Base-by-base conservation (phyloP, 2,329 filamentous ascomycete species). In the Cladophialophora bantiana region DNA sequence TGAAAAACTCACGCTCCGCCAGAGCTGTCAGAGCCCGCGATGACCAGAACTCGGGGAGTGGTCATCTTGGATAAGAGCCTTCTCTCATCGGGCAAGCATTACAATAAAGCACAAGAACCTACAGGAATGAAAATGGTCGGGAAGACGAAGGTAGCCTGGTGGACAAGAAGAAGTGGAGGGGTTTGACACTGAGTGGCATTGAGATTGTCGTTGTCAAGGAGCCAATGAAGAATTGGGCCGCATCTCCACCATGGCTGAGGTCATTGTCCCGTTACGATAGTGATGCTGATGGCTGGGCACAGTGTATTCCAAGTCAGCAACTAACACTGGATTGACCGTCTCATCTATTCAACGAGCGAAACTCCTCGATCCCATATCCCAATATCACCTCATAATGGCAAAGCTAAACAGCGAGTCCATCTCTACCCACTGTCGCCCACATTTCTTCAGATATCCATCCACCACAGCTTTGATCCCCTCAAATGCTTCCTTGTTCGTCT, bases 11-110 rank as follows among this genome's bases (percentile, higher is more conserved):
- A 91, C 91, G 93, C 93, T 82, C 93, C 93, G 75, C 93, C 93
- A 34, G 93, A 96, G 80, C 91, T 92, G 80, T 97, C 93, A 32
- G 93, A 96, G 69, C 93, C 93, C 58, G 93, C 93, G 74, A 97
- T 91, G 18, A 95, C 87, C 64, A 97, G 82, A 54, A 96, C 88
- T 66, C 89, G 82, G 72, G 82, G 79, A 59, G 77, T 70, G 50
- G 76, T 72, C 77, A 80, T 80, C 59, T 61, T 73, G 63, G 61
- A 15, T 4, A 15, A 42, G 35, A 15, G 45, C 7, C 34, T 10
- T 4, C 13, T 20, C 48, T 54, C 45, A 26, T 45, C 34, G 7
- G 42, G 7, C 13, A 15, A 36, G 6, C 4, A 26, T 10, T n/a
- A 34, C 20, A 36, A 4, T n/a, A 31, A 9, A 9, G 20, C 45